Conservation (phyloP, 371 early-diverging fungal genomes). For the Funneliformis caledonium region DNA sequence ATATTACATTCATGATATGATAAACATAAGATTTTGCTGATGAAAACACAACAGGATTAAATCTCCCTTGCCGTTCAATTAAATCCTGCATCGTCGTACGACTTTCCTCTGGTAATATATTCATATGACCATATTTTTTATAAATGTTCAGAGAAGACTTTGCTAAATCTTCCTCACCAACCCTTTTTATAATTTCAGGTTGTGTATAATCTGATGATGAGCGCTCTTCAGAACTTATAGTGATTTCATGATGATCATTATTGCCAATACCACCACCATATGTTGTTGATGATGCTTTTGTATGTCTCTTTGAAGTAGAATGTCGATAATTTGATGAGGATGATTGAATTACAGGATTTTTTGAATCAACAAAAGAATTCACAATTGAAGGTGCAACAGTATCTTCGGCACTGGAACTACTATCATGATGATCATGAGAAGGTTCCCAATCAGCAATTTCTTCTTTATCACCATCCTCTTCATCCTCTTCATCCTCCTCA, state of each 20-base stretch:
- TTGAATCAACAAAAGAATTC: slow-evolving; percentile 9
- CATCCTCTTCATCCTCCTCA: slow-evolving; percentile 15
- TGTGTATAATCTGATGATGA: background rate
- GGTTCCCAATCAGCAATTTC: slow-evolving; percentile 4
- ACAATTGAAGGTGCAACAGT: slow-evolving; percentile 1
- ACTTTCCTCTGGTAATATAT: slow-evolving; percentile 31
- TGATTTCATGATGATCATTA: slow-evolving; percentile 12
- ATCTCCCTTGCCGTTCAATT: slow-evolving; percentile 37
- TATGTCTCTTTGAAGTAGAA: background rate
- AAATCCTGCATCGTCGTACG: slow-evolving; percentile 36
- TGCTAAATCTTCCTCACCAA: slow-evolving; percentile 30
- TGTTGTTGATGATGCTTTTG: background rate
- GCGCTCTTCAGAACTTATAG: background rate
- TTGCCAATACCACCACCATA: background rate
- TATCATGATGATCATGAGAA: slow-evolving; percentile 12
- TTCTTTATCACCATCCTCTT: background rate
- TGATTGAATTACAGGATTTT: background rate
- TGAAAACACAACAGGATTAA: slow-evolving; percentile 39
- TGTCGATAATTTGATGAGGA: background rate
- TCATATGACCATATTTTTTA: slow-evolving; percentile 34
- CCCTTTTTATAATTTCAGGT: background rate
- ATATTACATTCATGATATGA: slow-evolving; percentile 40
- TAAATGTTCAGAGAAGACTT: slow-evolving; percentile 32
- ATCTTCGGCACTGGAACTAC: slow-evolving; percentile 22
- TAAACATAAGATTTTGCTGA: slow-evolving; percentile 38